Conservation (phyloP, 177 flowering plant genomes). For the Telopea speciosissima region DNA sequence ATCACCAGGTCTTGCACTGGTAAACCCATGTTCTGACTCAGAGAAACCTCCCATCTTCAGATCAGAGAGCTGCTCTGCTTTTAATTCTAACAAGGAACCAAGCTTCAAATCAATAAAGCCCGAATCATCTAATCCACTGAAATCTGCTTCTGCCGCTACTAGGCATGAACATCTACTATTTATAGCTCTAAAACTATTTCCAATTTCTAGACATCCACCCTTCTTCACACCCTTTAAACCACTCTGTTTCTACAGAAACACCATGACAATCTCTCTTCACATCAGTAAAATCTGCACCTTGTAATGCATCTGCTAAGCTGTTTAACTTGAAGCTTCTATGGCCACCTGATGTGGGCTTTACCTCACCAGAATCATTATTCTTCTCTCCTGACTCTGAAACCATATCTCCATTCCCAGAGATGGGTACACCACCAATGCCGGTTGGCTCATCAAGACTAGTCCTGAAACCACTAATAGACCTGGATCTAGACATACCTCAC, state of each 20-base stretch:
- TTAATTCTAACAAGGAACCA: conserved; percentile 23
- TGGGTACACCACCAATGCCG: conserved; percentile 20
- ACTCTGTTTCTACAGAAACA: not conserved
- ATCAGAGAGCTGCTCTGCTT: conserved; percentile 15
- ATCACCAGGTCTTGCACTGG: conserved; percentile 10
- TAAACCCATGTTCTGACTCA: conserved; percentile 21
- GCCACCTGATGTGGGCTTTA: conserved; percentile 11
- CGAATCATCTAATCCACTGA: conserved; percentile 23
- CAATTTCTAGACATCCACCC: not conserved
- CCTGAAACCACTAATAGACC: conserved; percentile 58
- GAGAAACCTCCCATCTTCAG: conserved; percentile 15
- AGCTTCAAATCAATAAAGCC: conserved; percentile 67
- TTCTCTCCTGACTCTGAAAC: not conserved
- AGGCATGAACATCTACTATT: not conserved
- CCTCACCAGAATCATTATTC: not conserved
- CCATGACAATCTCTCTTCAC: not conserved
- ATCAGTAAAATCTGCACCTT: too few species aligned
- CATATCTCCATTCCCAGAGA: conserved; percentile 27
- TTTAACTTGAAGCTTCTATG: conserved; percentile 20
- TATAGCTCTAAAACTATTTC: not conserved
- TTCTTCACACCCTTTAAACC: not conserved
- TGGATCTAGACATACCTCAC: conserved; percentile 56
- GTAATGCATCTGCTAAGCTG: conserved; percentile 15
- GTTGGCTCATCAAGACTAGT: conserved; percentile 31
- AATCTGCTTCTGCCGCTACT: conserved; percentile 6